Base-by-base conservation (phyloP, 2,329 filamentous ascomycete species). In the Sclerotinia spermophila region DNA sequence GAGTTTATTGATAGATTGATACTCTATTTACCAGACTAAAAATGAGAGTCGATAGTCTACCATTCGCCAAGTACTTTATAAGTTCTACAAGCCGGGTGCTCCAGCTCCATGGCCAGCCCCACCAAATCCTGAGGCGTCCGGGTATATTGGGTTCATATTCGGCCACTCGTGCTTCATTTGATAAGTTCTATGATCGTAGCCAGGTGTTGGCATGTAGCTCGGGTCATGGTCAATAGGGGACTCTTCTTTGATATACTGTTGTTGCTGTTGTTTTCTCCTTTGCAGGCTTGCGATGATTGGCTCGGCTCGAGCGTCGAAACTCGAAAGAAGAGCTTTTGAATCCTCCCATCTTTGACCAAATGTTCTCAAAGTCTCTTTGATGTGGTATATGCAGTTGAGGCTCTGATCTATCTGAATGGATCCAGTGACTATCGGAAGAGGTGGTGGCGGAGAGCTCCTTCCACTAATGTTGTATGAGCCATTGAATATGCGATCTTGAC, bases 331-430 rank as follows among this genome's bases (percentile, higher is more conserved):
- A 71, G 83, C 82, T 45, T 83, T 80, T 2, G 86, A 85, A 71
- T 88, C 83, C 5, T 84, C 84, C 88, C 88, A 90, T 2, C 87
- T 82, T 73, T 87, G 82, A 45, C 87, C 87, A 71, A 86, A 89
- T n/a, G 82, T 83, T 21, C 81, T 82, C 27, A 90, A 79, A 1
- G 85, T 87, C 72, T 86, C 82, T 5, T 82, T 82, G 11, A 88
- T 85, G 56, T 83, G 82, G 68, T 86, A 84, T 1, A 90, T 79
- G 69, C 86, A 87, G 40, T 82, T 81, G 21, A 90, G 75, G 71
- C 87, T 89, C 42, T 87, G 82, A 27, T 86, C 83, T 13, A 88
- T 76, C 72, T 87, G 87, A 71, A 87, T 83, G 7, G 83, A 80
- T 5, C 80, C 79, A 1, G 81, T 78, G 21, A 80, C 79, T 21